phyloP scores from a whole-genome alignment of 1,284 basidiomycete species.

The Rhodofomes roseus region DNA sequence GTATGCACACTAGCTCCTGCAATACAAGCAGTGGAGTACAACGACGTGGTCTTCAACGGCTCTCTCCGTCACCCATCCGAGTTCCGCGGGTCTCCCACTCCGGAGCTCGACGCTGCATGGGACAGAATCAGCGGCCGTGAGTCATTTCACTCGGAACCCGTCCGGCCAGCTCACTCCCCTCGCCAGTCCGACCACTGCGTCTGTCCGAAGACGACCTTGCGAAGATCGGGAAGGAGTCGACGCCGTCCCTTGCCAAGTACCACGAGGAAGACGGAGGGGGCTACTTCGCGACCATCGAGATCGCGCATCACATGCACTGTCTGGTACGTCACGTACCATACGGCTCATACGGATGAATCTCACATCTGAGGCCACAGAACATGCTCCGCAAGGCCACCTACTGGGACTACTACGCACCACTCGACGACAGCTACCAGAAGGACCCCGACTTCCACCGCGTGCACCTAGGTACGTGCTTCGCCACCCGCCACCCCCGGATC shows the following conservation, averaged over 20 bases:
- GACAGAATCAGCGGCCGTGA: background rate
- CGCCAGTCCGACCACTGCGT: background rate
- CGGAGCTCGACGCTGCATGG: conserved; percentile 3
- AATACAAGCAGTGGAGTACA: background rate
- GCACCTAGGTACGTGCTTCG: background rate
- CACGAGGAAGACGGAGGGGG: background rate
- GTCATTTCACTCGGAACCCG: background rate
- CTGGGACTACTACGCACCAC: background rate
- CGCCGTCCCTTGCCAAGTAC: background rate
- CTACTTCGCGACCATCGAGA: background rate
- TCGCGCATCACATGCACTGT: conserved; percentile 2
- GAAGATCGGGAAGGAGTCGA: background rate
- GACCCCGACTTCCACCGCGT: background rate
- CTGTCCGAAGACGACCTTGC: background rate
- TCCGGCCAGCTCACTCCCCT: too few species aligned
- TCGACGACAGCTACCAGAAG: background rate
- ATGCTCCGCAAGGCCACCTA: conserved; percentile 3
- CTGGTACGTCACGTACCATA: background rate
- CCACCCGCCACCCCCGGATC: background rate
- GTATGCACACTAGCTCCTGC: too few species aligned
- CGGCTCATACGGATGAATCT: background rate
- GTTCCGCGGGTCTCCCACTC: background rate
- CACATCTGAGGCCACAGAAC: background rate
- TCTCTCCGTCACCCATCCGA: background rate
- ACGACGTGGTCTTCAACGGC: background rate